Conservation (phyloP, 345 rosid species). For the Brassica juncea region DNA sequence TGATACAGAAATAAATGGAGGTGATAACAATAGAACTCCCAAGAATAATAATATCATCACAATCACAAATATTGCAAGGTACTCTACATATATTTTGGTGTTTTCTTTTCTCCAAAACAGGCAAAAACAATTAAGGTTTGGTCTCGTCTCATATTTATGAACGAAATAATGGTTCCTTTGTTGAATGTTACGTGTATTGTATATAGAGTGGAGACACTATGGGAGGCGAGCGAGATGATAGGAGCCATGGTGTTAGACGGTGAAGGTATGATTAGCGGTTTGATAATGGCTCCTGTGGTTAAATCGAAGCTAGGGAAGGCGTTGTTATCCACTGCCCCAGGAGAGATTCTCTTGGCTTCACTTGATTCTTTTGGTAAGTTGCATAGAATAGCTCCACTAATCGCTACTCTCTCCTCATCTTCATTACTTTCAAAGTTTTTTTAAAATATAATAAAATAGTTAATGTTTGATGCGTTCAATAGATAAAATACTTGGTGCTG, state of each 20-base stretch:
- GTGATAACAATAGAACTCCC: conserved; percentile 38
- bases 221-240: conserved; percentile 59
- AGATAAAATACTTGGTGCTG: conserved; percentile 78
- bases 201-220: conserved; percentile 59
- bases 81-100: conserved; percentile 6
- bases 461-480: neutral
- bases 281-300: conserved; percentile 59
- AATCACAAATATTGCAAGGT: conserved; percentile 34
- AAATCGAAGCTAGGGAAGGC: conserved; percentile 69
- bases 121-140: neutral
- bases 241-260: conserved; percentile 40
- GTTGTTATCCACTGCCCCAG: conserved; percentile 65
- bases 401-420: neutral
- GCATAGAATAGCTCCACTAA: neutral
- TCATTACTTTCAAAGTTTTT: neutral
- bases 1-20: conserved; percentile 18
- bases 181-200: neutral
- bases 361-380: conserved; percentile 82
- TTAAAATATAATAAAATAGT: no score
- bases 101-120: neutral
- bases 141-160: neutral
- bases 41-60: conserved; percentile 54
- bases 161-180: neutral
- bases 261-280: conserved; percentile 51
- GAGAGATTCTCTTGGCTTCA: conserved; percentile 71